phyloP scores from a whole-genome alignment of 371 early-diverging fungal species.

The Mortierella sp. region DNA sequence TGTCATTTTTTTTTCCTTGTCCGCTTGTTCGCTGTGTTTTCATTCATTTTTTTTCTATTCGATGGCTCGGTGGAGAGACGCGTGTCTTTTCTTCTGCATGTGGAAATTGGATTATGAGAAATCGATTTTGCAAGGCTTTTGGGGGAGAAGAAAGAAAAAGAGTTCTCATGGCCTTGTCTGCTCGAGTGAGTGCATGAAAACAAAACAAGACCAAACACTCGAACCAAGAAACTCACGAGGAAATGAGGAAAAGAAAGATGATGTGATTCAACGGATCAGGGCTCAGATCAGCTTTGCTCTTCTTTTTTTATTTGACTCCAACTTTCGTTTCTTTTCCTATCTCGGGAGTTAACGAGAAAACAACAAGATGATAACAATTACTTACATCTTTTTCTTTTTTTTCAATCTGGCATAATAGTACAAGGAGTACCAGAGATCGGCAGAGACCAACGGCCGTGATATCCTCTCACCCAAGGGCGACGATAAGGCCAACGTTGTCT shows the following conservation, averaged over 20 bases:
- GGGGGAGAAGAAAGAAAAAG: neutral
- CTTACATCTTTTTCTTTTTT: neutral
- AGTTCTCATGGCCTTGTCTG: neutral
- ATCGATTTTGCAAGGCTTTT: neutral
- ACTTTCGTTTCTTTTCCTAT: neutral
- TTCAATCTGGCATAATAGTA: conserved; percentile 65
- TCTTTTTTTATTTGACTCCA: neutral
- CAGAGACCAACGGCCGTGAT: conserved; percentile 76
- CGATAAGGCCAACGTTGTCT: conserved; percentile 72
- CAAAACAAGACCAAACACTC: neutral
- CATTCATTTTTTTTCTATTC: neutral
- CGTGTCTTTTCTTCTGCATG: neutral
- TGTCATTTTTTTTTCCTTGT: conserved; percentile 6
- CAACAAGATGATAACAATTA: neutral
- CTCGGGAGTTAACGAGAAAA: neutral
- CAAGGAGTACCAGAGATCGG: conserved; percentile 89
- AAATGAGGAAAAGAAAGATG: neutral
- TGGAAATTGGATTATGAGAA: conserved; percentile 1
- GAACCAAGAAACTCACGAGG: neutral
- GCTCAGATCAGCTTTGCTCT: conserved; percentile 4
- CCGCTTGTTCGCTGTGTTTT: conserved; percentile 3
- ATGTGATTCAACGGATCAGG: neutral
- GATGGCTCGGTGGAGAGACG: neutral
- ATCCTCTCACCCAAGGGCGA: conserved; percentile 69
- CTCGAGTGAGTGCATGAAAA: neutral